phyloP scores from a whole-genome alignment of 2,329 filamentous ascomycete species.

The Akanthomyces uredinophilus region DNA sequence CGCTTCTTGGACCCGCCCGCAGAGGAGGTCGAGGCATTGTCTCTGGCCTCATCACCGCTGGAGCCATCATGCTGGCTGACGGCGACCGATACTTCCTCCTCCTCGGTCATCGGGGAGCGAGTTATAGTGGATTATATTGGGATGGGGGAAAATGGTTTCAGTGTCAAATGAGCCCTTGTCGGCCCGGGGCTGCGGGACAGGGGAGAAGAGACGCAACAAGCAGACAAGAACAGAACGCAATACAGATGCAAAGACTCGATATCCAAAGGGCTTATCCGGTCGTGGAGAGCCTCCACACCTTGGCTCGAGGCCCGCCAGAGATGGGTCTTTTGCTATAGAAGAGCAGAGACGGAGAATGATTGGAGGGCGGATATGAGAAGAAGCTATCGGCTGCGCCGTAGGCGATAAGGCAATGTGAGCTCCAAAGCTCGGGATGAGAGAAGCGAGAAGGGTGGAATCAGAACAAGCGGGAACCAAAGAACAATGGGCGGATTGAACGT shows the following conservation, averaged over 20 bases:
- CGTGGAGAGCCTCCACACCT: constrained; percentile 11
- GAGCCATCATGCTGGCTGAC: constrained; percentile 24
- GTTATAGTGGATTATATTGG: constrained; percentile 13
- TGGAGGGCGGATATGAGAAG: neutral
- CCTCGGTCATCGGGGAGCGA: constrained; percentile 16
- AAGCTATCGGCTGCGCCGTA: neutral
- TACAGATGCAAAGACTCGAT: neutral
- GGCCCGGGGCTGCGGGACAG: neutral
- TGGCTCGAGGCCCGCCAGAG: constrained; percentile 3
- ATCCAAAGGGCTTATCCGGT: neutral
- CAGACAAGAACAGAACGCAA: neutral
- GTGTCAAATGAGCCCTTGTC: constrained; percentile 10
- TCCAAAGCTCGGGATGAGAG: neutral
- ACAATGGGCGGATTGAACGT: neutral
- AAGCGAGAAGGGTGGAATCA: neutral
- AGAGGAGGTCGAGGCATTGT: constrained; percentile 24
- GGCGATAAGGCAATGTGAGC: neutral
- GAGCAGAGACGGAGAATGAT: neutral
- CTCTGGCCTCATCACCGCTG: constrained; percentile 33
- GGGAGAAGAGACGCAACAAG: neutral
- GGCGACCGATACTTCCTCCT: constrained; percentile 3
- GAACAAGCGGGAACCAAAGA: neutral
- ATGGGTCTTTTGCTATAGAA: constrained; percentile 7
- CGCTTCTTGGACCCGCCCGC: constrained; percentile 30
- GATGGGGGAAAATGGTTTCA: neutral